These are phyloP conservation scores for Cryphonectria carpinicola DNA, from an alignment of 2,329 filamentous ascomycete species.

Conservation along the genomic window DNA sequence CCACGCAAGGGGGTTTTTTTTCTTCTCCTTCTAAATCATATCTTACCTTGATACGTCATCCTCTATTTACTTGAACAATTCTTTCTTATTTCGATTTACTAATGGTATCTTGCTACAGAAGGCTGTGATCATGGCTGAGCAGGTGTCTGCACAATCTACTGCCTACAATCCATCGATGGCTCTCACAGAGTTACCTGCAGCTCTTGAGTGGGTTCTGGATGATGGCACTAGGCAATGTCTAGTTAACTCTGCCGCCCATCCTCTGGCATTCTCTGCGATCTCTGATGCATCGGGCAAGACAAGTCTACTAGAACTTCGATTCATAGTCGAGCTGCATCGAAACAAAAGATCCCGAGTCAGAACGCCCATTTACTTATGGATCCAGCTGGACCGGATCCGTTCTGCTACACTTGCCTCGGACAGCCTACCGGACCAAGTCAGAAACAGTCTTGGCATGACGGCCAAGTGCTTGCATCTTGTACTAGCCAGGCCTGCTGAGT, in stretches of 20 bases:
- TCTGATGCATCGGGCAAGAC: neutral
- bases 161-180: neutral
- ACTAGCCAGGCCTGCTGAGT: neutral
- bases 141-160: neutral
- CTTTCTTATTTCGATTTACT: neutral
- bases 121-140: neutral
- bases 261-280: neutral
- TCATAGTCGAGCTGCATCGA: neutral
- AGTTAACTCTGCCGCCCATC: neutral
- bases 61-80: neutral
- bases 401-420: neutral
- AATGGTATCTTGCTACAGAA: neutral
- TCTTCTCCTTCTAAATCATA: neutral
- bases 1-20: neutral
- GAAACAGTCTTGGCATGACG: neutral
- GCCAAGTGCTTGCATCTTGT: neutral
- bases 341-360: neutral
- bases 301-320: neutral
- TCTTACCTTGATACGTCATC: neutral
- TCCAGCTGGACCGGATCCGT: neutral
- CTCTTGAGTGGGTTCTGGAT: slow-evolving; percentile 1
- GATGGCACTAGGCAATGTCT: neutral
- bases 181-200: neutral
- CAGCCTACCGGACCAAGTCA: neutral
- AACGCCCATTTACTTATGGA: neutral